Conservation (phyloP, 2,329 filamentous ascomycete genomes). For the Trichoderma lentiforme region DNA sequence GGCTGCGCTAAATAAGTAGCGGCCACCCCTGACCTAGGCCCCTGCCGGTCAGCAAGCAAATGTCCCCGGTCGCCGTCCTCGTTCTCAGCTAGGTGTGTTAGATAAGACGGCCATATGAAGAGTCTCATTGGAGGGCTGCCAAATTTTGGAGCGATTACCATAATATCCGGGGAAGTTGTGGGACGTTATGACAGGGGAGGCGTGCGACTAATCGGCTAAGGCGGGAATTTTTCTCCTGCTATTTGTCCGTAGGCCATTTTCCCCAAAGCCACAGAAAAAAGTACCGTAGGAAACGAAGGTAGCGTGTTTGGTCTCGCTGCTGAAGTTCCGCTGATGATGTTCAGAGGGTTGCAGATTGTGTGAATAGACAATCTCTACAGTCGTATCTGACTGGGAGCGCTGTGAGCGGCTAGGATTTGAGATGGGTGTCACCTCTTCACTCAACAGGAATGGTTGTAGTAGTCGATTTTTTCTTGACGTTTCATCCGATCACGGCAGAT, state of each 20-base stretch:
- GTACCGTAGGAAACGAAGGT: not conserved
- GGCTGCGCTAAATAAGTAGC: not conserved
- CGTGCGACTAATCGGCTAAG: slow-evolving; percentile 9
- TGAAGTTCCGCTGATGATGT: not conserved
- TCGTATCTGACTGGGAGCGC: not conserved
- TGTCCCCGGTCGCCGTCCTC: not conserved
- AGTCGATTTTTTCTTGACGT: not conserved
- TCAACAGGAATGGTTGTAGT: not conserved
- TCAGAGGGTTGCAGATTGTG: not conserved
- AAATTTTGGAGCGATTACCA: not conserved
- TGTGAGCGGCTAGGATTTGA: not conserved
- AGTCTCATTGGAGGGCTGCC: not conserved
- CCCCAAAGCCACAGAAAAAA: not conserved
- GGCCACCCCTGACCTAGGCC: not conserved
- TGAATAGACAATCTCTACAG: not conserved
- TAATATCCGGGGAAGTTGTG: slow-evolving; percentile 14
- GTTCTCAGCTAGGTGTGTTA: not conserved
- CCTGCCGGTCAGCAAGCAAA: not conserved
- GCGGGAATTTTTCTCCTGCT: not conserved
- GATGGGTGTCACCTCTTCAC: not conserved
- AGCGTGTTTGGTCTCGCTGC: not conserved
- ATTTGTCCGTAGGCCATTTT: not conserved
- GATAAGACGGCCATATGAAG: not conserved
- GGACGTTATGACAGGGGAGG: not conserved
- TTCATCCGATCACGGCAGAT: slow-evolving; percentile 12